These are phyloP conservation scores for Cutaneotrichosporon sp. DNA, from an alignment of 1,284 basidiomycete species.

Conservation along the genomic window DNA sequence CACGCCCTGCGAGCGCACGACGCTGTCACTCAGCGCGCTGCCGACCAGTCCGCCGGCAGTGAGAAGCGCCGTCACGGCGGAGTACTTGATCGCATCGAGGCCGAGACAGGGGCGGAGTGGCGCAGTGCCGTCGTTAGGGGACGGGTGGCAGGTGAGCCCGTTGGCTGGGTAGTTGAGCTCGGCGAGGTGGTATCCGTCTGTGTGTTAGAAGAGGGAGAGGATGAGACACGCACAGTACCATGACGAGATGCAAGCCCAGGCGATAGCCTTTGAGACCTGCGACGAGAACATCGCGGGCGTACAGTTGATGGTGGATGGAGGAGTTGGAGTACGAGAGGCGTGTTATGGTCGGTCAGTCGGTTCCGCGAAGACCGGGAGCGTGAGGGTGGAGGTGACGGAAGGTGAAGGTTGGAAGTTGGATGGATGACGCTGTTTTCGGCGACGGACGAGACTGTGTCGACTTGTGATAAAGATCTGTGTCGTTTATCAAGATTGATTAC, in stretches of 20 bases:
- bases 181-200: slow-evolving; percentile 66
- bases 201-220: background rate
- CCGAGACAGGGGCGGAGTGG: slow-evolving; percentile 62
- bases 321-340: background rate
- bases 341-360: background rate
- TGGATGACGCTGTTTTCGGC: too few relatives aligned
- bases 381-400: too few relatives aligned
- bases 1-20: slow-evolving; percentile 66
- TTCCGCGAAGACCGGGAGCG: too few relatives aligned
- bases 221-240: slow-evolving; percentile 46
- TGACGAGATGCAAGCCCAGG: slow-evolving; percentile 45
- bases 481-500: too few relatives aligned
- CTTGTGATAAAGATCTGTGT: too few relatives aligned
- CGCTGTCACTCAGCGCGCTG: slow-evolving; percentile 65
- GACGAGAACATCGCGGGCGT: background rate
- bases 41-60: slow-evolving; percentile 84
- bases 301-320: background rate
- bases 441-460: too few relatives aligned
- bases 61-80: slow-evolving; percentile 76
- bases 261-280: slow-evolving; percentile 10
- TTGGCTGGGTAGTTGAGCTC: slow-evolving; percentile 82
- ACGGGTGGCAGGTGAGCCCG: slow-evolving; percentile 65
- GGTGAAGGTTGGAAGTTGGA: too few relatives aligned
- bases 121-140: slow-evolving; percentile 33
- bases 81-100: slow-evolving; percentile 73